Conservation (phyloP, 345 rosid species). For the Euphorbia lathyris region DNA sequence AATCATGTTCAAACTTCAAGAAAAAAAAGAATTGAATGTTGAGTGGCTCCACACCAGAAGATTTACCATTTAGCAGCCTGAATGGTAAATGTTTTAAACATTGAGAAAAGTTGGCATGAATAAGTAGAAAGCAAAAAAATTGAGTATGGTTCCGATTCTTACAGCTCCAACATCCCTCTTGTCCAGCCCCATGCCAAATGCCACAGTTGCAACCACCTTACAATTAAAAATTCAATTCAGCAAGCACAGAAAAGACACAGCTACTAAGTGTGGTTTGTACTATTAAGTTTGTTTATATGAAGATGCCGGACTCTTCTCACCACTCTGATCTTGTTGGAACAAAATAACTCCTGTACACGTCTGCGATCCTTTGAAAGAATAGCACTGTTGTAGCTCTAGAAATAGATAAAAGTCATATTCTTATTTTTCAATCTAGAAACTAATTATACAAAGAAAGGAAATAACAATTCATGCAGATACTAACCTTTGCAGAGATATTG, state of each 20-base stretch:
- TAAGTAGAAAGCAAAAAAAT: conserved; percentile 13
- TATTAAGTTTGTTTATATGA: neutral
- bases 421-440: conserved; percentile 23
- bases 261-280: neutral
- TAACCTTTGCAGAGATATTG: conserved; percentile 79
- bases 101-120: neutral
- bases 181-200: conserved; percentile 99
- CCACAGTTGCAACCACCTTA: conserved; percentile 99
- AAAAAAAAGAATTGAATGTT: neutral
- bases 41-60: neutral
- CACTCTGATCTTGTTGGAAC: conserved; percentile 90
- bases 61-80: neutral
- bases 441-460: conserved; percentile 11
- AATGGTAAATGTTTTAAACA: neutral
- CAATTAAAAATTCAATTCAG: conserved; percentile 20
- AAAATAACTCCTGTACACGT: conserved; percentile 79
- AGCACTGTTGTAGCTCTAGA: conserved; percentile 88
- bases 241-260: conserved; percentile 1
- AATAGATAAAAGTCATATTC: conserved; percentile 24
- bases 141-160: conserved; percentile 40
- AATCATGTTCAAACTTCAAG: neutral
- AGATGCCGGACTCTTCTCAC: conserved; percentile 41
- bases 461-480: conserved; percentile 10
- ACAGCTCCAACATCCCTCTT: conserved; percentile 95
- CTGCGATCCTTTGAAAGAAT: conserved; percentile 70